Evolutionary conservation across 306 rosid species (phyloP).

Genomic region (Styphnolobium japonicum): DNA sequence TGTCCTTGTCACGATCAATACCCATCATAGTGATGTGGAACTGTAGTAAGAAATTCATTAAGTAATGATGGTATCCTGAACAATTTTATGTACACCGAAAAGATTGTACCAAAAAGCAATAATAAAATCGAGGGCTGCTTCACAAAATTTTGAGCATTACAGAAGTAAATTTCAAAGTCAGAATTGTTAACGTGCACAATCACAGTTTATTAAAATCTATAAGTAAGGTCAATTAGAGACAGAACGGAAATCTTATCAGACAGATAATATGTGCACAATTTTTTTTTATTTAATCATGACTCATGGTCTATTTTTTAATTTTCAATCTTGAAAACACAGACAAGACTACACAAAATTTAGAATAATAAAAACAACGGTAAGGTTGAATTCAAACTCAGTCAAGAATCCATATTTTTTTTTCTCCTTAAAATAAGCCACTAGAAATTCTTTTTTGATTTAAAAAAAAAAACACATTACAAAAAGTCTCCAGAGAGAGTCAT

Average conservation of each 20-base stretch:
- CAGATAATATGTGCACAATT: not conserved
- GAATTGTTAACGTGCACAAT: not conserved
- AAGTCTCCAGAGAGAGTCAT: not conserved
- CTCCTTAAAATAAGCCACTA: not conserved
- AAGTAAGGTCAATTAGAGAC: not conserved
- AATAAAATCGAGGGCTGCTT: not conserved
- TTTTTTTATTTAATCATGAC: not conserved
- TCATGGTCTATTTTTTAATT: not conserved
- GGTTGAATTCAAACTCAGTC: conserved; percentile 7
- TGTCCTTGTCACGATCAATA: not conserved
- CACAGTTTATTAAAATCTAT: conserved; percentile 8
- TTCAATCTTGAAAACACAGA: not conserved
- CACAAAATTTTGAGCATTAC: conserved; percentile 1
- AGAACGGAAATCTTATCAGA: not conserved
- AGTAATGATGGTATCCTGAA: not conserved
- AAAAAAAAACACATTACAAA: not conserved
- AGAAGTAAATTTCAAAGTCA: conserved; percentile 12
- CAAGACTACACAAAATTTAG: not conserved
- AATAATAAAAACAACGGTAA: not conserved
- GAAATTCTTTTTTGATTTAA: too few relatives aligned
- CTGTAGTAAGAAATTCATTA: not conserved
- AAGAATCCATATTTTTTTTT: not conserved
- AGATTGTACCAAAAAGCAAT: not conserved
- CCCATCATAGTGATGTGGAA: not conserved
- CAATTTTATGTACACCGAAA: not conserved